phyloP scores from a whole-genome alignment of 2,329 filamentous ascomycete genomes.

The Cladosporium sp. region DNA sequence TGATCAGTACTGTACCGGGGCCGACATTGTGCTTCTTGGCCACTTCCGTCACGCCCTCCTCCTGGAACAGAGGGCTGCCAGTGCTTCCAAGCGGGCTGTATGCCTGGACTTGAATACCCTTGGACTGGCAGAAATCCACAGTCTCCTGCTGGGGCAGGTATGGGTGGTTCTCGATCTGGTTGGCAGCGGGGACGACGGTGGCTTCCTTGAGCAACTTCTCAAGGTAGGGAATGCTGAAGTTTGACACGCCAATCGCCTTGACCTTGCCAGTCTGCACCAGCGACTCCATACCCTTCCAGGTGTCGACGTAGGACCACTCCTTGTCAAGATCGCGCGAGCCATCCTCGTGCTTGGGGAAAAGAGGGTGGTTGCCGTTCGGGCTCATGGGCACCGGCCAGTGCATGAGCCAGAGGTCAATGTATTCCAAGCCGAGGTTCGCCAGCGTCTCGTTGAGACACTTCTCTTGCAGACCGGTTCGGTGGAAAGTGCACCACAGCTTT shows the following conservation, averaged over 20 bases:
- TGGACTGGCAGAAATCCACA: constrained; percentile 62
- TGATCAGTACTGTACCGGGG: constrained; percentile 59
- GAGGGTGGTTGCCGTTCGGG: constrained; percentile 65
- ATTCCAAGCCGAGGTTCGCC: constrained; percentile 69
- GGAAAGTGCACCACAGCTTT: constrained; percentile 65
- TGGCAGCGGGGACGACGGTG: constrained; percentile 60
- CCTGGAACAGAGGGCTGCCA: constrained; percentile 45
- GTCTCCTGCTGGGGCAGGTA: constrained; percentile 68
- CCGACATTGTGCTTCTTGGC: constrained; percentile 48
- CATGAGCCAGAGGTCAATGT: constrained; percentile 77
- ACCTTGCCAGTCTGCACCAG: constrained; percentile 47
- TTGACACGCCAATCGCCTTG: constrained; percentile 49
- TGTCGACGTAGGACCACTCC: constrained; percentile 66
- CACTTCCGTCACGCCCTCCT: constrained; percentile 44
- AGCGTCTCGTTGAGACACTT: constrained; percentile 69
- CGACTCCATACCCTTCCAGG: constrained; percentile 73
- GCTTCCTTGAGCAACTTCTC: constrained; percentile 52
- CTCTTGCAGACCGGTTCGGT: constrained; percentile 72
- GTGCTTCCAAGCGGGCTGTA: constrained; percentile 55
- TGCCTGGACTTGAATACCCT: constrained; percentile 68
- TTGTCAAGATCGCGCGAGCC: constrained; percentile 69
- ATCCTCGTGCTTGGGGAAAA: constrained; percentile 70
- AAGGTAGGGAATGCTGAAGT: constrained; percentile 46
- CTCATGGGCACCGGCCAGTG: constrained; percentile 85
- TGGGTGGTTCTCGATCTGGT: constrained; percentile 73